Base-by-base conservation (phyloP, 306 rosid genomes). In the Acacia acuminata region DNA sequence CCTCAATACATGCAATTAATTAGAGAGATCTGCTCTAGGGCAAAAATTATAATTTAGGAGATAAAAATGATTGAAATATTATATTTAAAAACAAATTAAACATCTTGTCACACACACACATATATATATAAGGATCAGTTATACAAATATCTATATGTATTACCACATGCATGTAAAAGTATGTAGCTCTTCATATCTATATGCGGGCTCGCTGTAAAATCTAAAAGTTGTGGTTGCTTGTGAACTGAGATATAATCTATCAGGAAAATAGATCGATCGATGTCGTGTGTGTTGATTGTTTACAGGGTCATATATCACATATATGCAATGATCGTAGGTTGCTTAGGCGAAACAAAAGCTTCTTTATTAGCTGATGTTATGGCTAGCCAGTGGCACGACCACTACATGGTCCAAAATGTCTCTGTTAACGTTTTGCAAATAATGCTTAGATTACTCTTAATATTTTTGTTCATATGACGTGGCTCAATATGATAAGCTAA, bases 301-400 rank as follows among this genome's bases (percentile, higher is more conserved):
- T 51, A 1, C 40, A 36, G 6, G 58, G 20, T 51, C 11, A 58
- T 58, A 58, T 56, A 79, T 22, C 12, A 43, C 56, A 34, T 22
- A 48, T 25, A 64, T 79, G 61, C 50, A 79, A 83, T 88, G 85
- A 86, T 86, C 17, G 19, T 63, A 78, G 5, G 77, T 84, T 86
- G 88, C 90, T 86, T 89, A 83, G 76, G 55, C 20, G 53, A 78
- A 84, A 82, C 84, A 79, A 84, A 91, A 89, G 91, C 84, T 44
- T 84, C 82, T 77, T 73, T 51, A 51, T 51, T 84, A 67, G 70
- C 80, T 47, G 79, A 47, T 68, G 25, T 20, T 55, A 1, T 19
- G 0, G 25, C 71, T 16, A 32, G 43, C 22, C 40, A 32, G 43
- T 65, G 44, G 22, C 43, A 65, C n/a, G 12, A 65, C 70, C 42